phyloP scores from a whole-genome alignment of 768 basidiomycete genomes.

The Glaciozyma martinii region DNA sequence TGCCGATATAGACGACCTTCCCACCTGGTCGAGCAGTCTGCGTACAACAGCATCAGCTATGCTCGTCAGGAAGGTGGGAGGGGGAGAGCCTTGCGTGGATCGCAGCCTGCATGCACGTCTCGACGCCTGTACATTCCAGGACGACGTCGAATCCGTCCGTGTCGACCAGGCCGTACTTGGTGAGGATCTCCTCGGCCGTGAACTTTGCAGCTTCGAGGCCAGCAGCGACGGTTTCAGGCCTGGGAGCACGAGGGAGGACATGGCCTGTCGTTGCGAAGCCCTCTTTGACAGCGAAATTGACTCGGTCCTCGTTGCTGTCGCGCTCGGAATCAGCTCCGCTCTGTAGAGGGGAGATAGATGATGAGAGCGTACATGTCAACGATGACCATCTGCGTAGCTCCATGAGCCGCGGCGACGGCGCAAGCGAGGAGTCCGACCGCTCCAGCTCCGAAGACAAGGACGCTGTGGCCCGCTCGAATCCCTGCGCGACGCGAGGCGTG shows the following conservation, averaged over 20 bases:
- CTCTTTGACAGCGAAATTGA: constrained; percentile 64
- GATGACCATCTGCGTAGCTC: constrained; percentile 63
- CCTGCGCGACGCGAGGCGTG: constrained; percentile 49
- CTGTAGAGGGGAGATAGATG: too few species aligned
- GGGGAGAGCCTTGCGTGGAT: constrained; percentile 59
- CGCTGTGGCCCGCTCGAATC: constrained; percentile 50
- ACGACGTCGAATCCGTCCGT: constrained; percentile 79
- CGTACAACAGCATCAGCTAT: constrained; percentile 4
- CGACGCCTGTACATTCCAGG: constrained; percentile 91
- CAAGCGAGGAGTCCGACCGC: constrained; percentile 75
- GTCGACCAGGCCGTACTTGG: background rate
- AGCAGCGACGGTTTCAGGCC: constrained; percentile 31
- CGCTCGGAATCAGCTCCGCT: background rate
- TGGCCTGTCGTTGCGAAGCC: constrained; percentile 70
- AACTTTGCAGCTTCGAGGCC: constrained; percentile 36
- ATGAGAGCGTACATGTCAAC: constrained; percentile 54
- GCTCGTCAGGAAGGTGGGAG: background rate
- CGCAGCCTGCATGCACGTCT: constrained; percentile 82
- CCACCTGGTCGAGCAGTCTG: constrained; percentile 76
- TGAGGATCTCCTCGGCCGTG: constrained; percentile 45
- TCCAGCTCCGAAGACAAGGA: constrained; percentile 86
- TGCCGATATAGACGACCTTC: constrained; percentile 87
- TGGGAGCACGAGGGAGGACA: constrained; percentile 50
- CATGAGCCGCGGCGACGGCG: constrained; percentile 44
- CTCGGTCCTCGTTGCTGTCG: constrained; percentile 53